These are phyloP conservation scores for Handroanthus guayacan DNA, from an alignment of 257 asterid genomes.

Conservation along the genomic window DNA sequence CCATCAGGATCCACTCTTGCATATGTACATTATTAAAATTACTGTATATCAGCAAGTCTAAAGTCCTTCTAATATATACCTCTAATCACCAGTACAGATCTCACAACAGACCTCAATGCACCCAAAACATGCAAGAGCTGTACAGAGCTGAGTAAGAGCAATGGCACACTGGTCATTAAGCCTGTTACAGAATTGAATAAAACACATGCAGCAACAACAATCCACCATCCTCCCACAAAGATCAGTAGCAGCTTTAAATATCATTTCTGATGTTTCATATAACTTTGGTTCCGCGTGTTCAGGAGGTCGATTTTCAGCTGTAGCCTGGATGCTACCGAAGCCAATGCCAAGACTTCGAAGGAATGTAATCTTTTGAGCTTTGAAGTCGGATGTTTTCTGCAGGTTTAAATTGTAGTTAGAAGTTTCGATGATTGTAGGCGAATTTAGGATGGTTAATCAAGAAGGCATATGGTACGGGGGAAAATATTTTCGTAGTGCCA, in stretches of 20 bases:
- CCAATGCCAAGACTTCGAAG: conserved; percentile 65
- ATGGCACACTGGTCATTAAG: conserved; percentile 75
- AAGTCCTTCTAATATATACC: neutral
- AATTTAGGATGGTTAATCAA: neutral
- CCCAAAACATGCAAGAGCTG: conserved; percentile 77
- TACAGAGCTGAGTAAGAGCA: conserved; percentile 69
- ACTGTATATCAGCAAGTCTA: neutral
- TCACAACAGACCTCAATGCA: conserved; percentile 72
- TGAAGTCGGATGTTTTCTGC: conserved; percentile 49
- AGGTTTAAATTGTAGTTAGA: conserved; percentile 14
- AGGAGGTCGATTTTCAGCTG: conserved; percentile 61
- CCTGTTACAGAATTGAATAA: conserved; percentile 58
- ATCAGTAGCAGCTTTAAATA: conserved; percentile 60
- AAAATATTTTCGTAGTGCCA: too few species aligned
- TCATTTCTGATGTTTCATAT: conserved; percentile 62
- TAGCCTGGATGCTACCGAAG: conserved; percentile 71
- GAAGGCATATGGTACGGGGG: neutral
- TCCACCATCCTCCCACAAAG: conserved; percentile 58
- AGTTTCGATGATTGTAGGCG: neutral
- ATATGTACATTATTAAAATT: neutral
- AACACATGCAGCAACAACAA: conserved; percentile 81
- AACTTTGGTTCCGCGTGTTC: conserved; percentile 70
- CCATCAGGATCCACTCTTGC: neutral
- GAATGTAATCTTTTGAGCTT: conserved; percentile 43
- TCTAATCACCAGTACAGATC: conserved; percentile 58